phyloP scores from a whole-genome alignment of 2,329 filamentous ascomycete species.

The Thermoascus crustaceus region DNA sequence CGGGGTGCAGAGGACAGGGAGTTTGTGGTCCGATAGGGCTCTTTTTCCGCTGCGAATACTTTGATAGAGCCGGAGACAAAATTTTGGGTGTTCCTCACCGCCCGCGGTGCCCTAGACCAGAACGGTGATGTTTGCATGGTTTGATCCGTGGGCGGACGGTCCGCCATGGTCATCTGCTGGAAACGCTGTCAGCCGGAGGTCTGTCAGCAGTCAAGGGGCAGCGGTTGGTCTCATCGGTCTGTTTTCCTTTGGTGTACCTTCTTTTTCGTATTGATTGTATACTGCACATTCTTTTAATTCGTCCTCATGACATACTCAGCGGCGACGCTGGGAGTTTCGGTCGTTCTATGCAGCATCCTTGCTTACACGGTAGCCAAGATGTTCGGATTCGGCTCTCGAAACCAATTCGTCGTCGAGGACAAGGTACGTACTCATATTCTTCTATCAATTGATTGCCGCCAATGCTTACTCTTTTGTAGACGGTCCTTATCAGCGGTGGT shows the following conservation, averaged over 20 bases:
- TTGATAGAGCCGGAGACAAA: conserved; percentile 2
- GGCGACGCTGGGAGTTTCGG: conserved; percentile 21
- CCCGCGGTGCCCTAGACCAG: conserved; percentile 2
- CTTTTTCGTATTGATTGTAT: too few species aligned
- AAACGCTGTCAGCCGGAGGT: too few species aligned
- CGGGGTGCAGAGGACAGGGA: conserved; percentile 4
- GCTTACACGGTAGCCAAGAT: conserved; percentile 29
- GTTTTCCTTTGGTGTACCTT: too few species aligned
- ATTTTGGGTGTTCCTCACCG: conserved; percentile 7
- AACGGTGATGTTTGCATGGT: conserved; percentile 16
- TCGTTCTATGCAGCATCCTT: conserved; percentile 25
- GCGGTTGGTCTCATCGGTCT: not conserved
- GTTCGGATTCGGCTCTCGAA: conserved; percentile 42
- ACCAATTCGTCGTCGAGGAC: conserved; percentile 77
- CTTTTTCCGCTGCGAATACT: conserved; percentile 2
- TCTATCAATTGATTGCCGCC: not conserved
- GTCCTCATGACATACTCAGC: conserved; percentile 16
- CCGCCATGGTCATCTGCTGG: too few species aligned
- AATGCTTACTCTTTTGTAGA: conserved; percentile 45
- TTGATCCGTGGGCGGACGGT: too few species aligned
- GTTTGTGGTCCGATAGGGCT: not conserved
- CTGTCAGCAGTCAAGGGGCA: too few species aligned
- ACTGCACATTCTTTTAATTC: too few species aligned
- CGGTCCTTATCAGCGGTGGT: conserved; percentile 78
- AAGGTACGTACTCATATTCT: conserved; percentile 49